Conservation (phyloP, 2,329 filamentous ascomycete species). For the Paraphoma chrysanthemicola region DNA sequence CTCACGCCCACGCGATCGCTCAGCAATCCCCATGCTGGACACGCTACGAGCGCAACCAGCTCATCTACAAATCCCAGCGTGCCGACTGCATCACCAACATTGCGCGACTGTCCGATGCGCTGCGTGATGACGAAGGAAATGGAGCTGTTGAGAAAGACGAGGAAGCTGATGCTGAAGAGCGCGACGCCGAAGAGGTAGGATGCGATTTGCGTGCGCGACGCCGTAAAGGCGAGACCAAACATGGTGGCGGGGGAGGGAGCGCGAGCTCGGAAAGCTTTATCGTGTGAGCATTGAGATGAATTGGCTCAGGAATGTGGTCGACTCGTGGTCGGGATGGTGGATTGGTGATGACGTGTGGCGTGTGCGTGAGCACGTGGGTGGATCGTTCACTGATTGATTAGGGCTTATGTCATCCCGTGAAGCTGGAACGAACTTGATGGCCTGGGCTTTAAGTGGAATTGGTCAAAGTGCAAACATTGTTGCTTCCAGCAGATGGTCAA, state of each 20-base stretch:
- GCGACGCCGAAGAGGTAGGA: slow-evolving; percentile 84
- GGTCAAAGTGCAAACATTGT: too few relatives aligned
- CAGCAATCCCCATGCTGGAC: slow-evolving; percentile 78
- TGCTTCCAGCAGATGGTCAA: too few relatives aligned
- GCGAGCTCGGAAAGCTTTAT: slow-evolving; percentile 23
- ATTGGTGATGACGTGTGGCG: slow-evolving; percentile 11
- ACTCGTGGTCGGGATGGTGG: not conserved
- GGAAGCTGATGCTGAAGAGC: slow-evolving; percentile 86
- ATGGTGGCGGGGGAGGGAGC: slow-evolving; percentile 33
- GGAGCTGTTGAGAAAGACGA: slow-evolving; percentile 87
- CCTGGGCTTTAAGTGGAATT: too few relatives aligned
- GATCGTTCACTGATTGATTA: not conserved
- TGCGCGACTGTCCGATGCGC: slow-evolving; percentile 74
- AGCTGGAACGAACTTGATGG: not conserved
- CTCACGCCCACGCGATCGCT: slow-evolving; percentile 80
- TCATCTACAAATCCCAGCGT: slow-evolving; percentile 87
- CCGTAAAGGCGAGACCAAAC: slow-evolving; percentile 59
- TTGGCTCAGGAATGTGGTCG: not conserved
- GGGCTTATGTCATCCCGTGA: slow-evolving; percentile 1
- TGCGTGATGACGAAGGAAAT: slow-evolving; percentile 87
- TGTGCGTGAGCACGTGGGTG: slow-evolving; percentile 1
- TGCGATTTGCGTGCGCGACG: slow-evolving; percentile 62
- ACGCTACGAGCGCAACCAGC: slow-evolving; percentile 79
- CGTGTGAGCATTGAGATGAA: slow-evolving; percentile 16
- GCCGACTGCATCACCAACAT: slow-evolving; percentile 81